A percentile compares a stretch with the other conserved stretches of the same genome.
Evolutionary conservation across 805 yeast species (phyloP).

Genomic region (Starmerella gropengiesseri): DNA sequence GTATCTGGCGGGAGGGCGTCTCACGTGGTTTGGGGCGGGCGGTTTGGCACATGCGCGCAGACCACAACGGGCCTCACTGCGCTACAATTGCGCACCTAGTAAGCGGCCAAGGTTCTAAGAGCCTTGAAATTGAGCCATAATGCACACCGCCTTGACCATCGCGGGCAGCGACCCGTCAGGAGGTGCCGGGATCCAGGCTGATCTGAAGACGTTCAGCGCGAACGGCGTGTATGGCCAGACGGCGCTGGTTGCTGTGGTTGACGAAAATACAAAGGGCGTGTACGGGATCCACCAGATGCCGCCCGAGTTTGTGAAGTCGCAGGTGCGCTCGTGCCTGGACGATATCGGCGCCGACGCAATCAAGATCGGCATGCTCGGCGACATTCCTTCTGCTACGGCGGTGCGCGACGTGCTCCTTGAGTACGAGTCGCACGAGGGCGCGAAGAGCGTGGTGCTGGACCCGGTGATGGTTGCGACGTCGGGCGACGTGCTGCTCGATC

Average conservation of each 20-base stretch:
- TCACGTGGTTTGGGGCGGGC: no score
- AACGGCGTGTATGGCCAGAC: constrained; percentile 69
- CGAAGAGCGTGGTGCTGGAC: constrained; percentile 41
- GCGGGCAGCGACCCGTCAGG: constrained; percentile 75
- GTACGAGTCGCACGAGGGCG: constrained; percentile 11
- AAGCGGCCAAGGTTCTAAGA: no score
- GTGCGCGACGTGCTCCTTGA: constrained; percentile 28
- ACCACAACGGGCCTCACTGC: no score
- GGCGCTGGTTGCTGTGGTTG: constrained; percentile 67
- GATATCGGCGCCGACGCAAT: constrained; percentile 58
- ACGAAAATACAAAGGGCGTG: constrained; percentile 50
- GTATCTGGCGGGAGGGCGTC: no score
- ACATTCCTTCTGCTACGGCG: constrained; percentile 42
- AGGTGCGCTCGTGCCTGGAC: constrained; percentile 43
- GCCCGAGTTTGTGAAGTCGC: constrained; percentile 33
- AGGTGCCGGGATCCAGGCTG: constrained; percentile 90
- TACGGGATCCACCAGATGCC: constrained; percentile 18
- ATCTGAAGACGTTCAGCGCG: constrained; percentile 64
- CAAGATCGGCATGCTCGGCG: constrained; percentile 67
- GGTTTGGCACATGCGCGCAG: no score
- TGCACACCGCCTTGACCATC: constrained; percentile 19
- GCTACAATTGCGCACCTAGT: no score
- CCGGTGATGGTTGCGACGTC: constrained; percentile 81
- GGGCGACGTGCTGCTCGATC: constrained; percentile 49
- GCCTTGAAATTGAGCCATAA: no score